Conservation (phyloP, 805 yeast species). For the Candida nanaspora region DNA sequence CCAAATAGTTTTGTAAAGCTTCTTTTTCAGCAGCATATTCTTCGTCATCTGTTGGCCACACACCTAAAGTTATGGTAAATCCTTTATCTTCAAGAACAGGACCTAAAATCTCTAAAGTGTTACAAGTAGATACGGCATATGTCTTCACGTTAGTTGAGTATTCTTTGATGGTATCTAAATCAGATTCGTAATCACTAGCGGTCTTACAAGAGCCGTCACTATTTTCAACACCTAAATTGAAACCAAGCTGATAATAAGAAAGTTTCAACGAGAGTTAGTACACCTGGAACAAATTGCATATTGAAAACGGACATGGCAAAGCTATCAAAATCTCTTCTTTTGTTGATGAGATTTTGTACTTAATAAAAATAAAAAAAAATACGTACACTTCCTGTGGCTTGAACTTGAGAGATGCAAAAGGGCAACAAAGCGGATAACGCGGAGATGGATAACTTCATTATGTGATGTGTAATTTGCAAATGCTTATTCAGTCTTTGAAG, state of each 20-base stretch:
- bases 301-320: neutral
- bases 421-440: slow-evolving; percentile 16
- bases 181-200: slow-evolving; percentile 61
- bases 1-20: slow-evolving; percentile 67
- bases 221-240: slow-evolving; percentile 81
- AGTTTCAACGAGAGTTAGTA: neutral
- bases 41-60: slow-evolving; percentile 88
- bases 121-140: slow-evolving; percentile 91
- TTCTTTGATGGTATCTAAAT: slow-evolving; percentile 50
- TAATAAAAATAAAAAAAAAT: neutral
- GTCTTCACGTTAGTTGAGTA: slow-evolving; percentile 70
- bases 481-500: too few relatives aligned
- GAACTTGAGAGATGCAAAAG: slow-evolving; percentile 9
- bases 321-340: too few relatives aligned
- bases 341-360: too few relatives aligned
- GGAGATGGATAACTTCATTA: slow-evolving; percentile 20
- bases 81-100: slow-evolving; percentile 81
- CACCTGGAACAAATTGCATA: neutral
- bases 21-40: slow-evolving; percentile 69
- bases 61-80: slow-evolving; percentile 72
- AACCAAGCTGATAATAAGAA: slow-evolving; percentile 38
- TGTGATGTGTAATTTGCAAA: slow-evolving; percentile 1
- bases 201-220: slow-evolving; percentile 71
- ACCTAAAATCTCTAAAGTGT: slow-evolving; percentile 75
- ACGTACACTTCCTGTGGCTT: slow-evolving; percentile 18